Conservation (phyloP, 106 monocot genomes). For the Dendrobium nobile region DNA sequence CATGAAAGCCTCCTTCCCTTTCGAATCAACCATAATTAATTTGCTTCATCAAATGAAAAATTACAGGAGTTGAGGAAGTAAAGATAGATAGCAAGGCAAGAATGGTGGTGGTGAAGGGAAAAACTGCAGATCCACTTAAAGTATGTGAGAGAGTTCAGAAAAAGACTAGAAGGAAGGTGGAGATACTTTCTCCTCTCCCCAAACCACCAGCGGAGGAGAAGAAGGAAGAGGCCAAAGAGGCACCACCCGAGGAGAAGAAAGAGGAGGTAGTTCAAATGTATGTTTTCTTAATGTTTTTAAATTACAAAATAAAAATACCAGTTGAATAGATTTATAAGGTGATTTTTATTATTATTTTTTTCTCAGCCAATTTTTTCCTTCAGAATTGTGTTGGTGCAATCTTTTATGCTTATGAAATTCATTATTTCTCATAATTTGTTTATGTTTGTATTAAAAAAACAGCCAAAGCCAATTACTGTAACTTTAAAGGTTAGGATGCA, state of each 20-base stretch:
- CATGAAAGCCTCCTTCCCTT: too few species aligned
- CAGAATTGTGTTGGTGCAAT: too few species aligned
- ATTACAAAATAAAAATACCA: too few species aligned
- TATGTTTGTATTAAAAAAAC: conserved; percentile 2
- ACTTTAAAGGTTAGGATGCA: conserved; percentile 68
- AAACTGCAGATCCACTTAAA: conserved; percentile 36
- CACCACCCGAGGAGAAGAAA: conserved; percentile 38
- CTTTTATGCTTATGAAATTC: too few species aligned
- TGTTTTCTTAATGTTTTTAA: too few species aligned
- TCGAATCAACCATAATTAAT: background rate
- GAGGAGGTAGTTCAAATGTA: conserved; percentile 23
- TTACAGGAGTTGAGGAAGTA: conserved; percentile 52
- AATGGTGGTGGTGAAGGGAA: conserved; percentile 65
- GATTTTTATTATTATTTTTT: too few species aligned
- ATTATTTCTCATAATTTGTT: too few species aligned
- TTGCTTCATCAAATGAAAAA: background rate
- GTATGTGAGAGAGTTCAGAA: conserved; percentile 67
- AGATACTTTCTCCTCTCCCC: conserved; percentile 62
- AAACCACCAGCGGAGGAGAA: conserved; percentile 40
- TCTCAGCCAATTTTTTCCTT: too few species aligned
- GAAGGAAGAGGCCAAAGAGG: conserved; percentile 10
- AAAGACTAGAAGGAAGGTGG: conserved; percentile 57
- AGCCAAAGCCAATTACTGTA: conserved; percentile 54
- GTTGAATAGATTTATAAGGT: too few species aligned
- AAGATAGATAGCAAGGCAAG: conserved; percentile 47